Percentiles rank a stretch among this genome's conserved stretches.
Conservation (phyloP, 805 yeast genomes). For the Tetrapisispora nanseiensis region DNA sequence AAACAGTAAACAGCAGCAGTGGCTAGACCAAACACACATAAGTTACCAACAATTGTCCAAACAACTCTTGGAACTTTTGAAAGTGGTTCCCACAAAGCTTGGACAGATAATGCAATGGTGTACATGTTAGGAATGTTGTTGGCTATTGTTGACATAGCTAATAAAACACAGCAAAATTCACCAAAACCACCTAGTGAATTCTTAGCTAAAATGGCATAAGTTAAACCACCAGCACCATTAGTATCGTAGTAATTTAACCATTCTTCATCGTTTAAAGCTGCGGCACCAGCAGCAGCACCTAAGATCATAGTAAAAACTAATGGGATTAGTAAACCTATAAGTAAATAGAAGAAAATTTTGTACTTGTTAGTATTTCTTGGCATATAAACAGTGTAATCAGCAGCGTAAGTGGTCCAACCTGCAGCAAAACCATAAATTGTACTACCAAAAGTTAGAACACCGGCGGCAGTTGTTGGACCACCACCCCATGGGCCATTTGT, state of each 20-base stretch:
- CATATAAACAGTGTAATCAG: constrained; percentile 87
- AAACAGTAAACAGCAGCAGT: constrained; percentile 80
- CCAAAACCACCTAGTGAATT: constrained; percentile 82
- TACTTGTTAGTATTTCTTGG: constrained; percentile 48
- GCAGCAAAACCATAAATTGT: constrained; percentile 80
- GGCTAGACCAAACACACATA: constrained; percentile 69
- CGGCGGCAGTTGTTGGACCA: constrained; percentile 65
- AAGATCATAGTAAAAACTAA: constrained; percentile 60
- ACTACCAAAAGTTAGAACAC: constrained; percentile 72
- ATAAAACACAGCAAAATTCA: constrained; percentile 72
- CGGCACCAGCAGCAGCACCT: constrained; percentile 81
- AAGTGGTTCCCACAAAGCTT: constrained; percentile 68
- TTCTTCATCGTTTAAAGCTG: constrained; percentile 36
- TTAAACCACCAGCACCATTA: constrained; percentile 68
- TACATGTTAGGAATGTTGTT: constrained; percentile 91
- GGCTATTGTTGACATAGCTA: constrained; percentile 79
- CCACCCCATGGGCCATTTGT: constrained; percentile 38
- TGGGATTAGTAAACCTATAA: constrained; percentile 55
- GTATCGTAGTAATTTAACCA: constrained; percentile 43
- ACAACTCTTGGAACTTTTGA: constrained; percentile 66
- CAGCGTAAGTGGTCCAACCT: constrained; percentile 92
- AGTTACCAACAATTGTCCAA: constrained; percentile 74
- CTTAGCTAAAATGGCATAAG: constrained; percentile 65
- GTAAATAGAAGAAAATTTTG: constrained; percentile 54
- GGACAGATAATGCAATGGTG: constrained; percentile 79